Conservation (phyloP, 306 rosid species). For the Carpinus viminea region DNA sequence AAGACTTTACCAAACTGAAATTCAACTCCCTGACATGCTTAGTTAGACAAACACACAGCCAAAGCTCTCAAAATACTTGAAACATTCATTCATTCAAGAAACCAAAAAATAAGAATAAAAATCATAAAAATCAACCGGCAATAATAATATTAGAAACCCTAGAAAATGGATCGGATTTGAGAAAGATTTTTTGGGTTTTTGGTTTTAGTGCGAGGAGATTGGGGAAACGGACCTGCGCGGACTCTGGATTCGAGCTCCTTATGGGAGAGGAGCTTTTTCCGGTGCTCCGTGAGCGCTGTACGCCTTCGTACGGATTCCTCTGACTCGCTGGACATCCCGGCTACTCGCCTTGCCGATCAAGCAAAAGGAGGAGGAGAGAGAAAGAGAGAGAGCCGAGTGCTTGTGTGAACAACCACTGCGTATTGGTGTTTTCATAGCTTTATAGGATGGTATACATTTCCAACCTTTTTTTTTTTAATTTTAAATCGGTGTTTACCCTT, state of each 20-base stretch:
- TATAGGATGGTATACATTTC: too few relatives aligned
- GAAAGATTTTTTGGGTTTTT: background rate
- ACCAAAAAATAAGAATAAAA: too few relatives aligned
- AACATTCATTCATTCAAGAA: too few relatives aligned
- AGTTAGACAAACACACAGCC: background rate
- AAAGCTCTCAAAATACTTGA: background rate
- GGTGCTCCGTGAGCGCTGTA: slow-evolving; percentile 4
- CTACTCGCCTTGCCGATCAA: background rate
- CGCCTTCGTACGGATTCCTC: slow-evolving; percentile 19
- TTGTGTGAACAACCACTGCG: too few relatives aligned
- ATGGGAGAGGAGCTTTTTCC: slow-evolving; percentile 19
- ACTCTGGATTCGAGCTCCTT: slow-evolving; percentile 25
- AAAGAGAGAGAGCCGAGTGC: too few relatives aligned
- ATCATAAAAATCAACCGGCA: background rate
- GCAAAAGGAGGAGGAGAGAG: background rate
- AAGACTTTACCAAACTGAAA: background rate
- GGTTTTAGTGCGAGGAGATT: background rate
- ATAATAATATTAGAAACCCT: background rate
- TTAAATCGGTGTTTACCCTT: too few relatives aligned
- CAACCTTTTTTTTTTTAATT: too few relatives aligned
- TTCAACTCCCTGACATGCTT: background rate
- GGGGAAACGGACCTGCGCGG: slow-evolving; percentile 1
- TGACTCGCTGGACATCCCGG: slow-evolving; percentile 9
- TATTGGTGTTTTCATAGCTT: too few relatives aligned
- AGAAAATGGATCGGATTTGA: background rate